Percentiles rank a stretch among this genome's conserved stretches.
phyloP scores from a whole-genome alignment of 192 early-diverging fungal genomes.

The Coemansia sp. region DNA sequence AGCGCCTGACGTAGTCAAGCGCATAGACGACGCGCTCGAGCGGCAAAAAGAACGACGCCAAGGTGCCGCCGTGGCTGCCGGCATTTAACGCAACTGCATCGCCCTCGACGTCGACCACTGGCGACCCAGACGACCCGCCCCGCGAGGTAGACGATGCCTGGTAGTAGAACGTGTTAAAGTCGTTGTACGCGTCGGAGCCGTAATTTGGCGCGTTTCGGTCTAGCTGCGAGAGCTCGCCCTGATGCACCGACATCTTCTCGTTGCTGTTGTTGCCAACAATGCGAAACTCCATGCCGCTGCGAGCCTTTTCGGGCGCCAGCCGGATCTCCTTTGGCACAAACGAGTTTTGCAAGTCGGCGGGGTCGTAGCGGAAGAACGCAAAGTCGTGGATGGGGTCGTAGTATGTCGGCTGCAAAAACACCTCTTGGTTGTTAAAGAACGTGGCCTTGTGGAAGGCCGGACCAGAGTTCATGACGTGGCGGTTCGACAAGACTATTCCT shows the following conservation, averaged over 20 bases:
- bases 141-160: slow-evolving; percentile 66
- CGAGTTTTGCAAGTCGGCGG: slow-evolving; percentile 58
- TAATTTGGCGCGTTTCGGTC: slow-evolving; percentile 73
- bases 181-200: slow-evolving; percentile 51
- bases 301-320: slow-evolving; percentile 67
- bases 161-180: slow-evolving; percentile 83
- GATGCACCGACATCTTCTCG: slow-evolving; percentile 77
- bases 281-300: slow-evolving; percentile 72
- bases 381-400: slow-evolving; percentile 84
- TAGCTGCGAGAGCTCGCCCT: slow-evolving; percentile 72
- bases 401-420: slow-evolving; percentile 67
- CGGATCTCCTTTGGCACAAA: slow-evolving; percentile 36
- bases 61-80: slow-evolving; percentile 56
- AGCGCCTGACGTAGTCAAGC: slow-evolving; percentile 59
- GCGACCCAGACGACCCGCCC: slow-evolving; percentile 75
- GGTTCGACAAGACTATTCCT: slow-evolving; percentile 74
- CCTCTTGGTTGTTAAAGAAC: slow-evolving; percentile 70
- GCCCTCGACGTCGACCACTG: slow-evolving; percentile 75
- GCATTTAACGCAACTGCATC: slow-evolving; percentile 73
- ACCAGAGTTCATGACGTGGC: slow-evolving; percentile 71
- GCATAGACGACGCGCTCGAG: slow-evolving; percentile 71
- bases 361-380: slow-evolving; percentile 76
- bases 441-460: slow-evolving; percentile 70
- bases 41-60: slow-evolving; percentile 67
- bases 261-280: slow-evolving; percentile 75